These are phyloP conservation scores for Oenanthe sinensis DNA, from an alignment of 129 eudicot species.

Conservation along the genomic window DNA sequence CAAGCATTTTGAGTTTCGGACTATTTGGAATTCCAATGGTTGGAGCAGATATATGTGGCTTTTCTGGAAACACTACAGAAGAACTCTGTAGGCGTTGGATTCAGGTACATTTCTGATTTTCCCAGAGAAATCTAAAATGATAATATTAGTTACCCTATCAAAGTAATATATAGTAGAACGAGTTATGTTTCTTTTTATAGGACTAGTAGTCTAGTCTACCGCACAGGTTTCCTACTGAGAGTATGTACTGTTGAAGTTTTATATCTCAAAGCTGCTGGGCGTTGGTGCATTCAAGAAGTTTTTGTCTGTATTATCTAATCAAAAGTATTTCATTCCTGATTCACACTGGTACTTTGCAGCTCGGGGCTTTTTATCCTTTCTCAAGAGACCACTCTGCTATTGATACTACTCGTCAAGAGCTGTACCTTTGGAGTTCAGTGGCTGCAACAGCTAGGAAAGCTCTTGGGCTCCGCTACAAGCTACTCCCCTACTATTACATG, in stretches of 20 bases:
- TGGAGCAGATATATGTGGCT: constrained; percentile 92
- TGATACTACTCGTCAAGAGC: constrained; percentile 49
- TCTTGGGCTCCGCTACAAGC: constrained; percentile 60
- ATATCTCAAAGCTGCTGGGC: not conserved
- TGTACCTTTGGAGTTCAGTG: constrained; percentile 81
- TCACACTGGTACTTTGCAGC: constrained; percentile 23
- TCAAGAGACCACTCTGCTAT: constrained; percentile 60
- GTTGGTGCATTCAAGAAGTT: not conserved
- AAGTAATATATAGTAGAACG: not conserved
- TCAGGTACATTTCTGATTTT: constrained; percentile 38
- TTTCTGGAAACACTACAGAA: constrained; percentile 56
- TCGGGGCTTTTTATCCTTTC: constrained; percentile 93
- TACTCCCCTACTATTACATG: constrained; percentile 76
- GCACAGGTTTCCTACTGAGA: not conserved
- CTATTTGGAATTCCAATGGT: constrained; percentile 82
- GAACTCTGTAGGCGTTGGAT: constrained; percentile 87
- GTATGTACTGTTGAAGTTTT: not conserved
- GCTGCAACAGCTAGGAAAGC: constrained; percentile 68
- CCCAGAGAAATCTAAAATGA: not conserved
- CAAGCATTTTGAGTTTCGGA: constrained; percentile 63
- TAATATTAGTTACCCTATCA: not conserved
- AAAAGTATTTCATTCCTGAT: not conserved
- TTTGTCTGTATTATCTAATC: not conserved
- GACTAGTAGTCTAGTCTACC: not conserved
- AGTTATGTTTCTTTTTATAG: not conserved